A percentile compares a stretch with the other conserved stretches of the same genome.
phyloP scores from a whole-genome alignment of 176 grass and related monocot species.

The Oryza glumipatula region DNA sequence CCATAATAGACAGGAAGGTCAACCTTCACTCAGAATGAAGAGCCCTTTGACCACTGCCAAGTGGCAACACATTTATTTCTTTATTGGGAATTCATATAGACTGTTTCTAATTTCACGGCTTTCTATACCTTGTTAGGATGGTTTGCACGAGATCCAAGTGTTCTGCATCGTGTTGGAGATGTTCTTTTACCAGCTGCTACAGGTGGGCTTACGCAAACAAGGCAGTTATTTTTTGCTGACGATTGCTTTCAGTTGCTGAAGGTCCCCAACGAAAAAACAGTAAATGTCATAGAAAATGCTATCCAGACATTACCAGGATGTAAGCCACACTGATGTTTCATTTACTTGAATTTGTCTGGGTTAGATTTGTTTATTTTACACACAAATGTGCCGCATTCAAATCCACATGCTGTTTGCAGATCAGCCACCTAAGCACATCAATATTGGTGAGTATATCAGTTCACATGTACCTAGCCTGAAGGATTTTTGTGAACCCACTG shows the following conservation, averaged over 20 bases:
- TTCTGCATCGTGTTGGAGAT: constrained; percentile 75
- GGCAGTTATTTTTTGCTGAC: constrained; percentile 77
- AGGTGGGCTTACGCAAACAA: constrained; percentile 60
- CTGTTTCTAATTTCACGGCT: constrained; percentile 30
- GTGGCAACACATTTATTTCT: background rate
- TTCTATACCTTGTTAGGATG: constrained; percentile 67
- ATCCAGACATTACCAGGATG: constrained; percentile 67
- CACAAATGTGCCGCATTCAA: background rate
- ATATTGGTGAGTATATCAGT: constrained; percentile 77
- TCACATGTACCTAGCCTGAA: constrained; percentile 89
- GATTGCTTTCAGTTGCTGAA: constrained; percentile 82
- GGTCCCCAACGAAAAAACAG: constrained; percentile 68
- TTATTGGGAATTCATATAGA: background rate
- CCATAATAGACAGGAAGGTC: constrained; percentile 3
- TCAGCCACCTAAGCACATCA: constrained; percentile 79
- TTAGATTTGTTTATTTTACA: constrained; percentile 23
- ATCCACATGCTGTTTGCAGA: constrained; percentile 52
- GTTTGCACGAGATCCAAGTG: constrained; percentile 79
- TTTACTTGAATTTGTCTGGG: constrained; percentile 23
- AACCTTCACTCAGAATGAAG: constrained; percentile 11
- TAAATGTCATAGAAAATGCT: constrained; percentile 78
- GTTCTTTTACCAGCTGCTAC: constrained; percentile 65
- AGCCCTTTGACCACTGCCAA: constrained; percentile 17
- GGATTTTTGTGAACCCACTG: constrained; percentile 68
- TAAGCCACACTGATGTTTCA: constrained; percentile 47